Percentiles rank a stretch among this genome's conserved stretches.
phyloP scores from a whole-genome alignment of 2,329 filamentous ascomycete genomes.

The Dendryphion nanum region DNA sequence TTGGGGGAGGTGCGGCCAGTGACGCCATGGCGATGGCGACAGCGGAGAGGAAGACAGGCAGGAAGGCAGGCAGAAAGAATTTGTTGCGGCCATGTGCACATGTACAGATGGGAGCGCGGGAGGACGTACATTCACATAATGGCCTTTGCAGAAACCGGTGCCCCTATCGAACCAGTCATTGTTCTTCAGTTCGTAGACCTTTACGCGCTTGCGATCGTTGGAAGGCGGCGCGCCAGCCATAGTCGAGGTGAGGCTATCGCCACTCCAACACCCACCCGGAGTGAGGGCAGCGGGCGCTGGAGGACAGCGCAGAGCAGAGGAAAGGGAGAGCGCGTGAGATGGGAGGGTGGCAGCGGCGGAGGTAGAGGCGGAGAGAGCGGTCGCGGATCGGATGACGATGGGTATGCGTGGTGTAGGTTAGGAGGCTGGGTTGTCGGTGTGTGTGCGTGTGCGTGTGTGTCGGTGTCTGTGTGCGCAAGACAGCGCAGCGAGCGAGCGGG shows the following conservation, averaged over 20 bases:
- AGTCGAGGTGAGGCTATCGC: conserved; percentile 26
- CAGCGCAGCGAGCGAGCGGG: too few relatives aligned
- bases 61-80: too few relatives aligned
- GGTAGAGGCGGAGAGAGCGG: too few relatives aligned
- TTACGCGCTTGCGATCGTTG: conserved; percentile 69
- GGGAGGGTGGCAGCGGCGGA: neutral
- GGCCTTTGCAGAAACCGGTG: conserved; percentile 89
- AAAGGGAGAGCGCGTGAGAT: neutral
- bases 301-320: conserved; percentile 1
- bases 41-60: too few relatives aligned
- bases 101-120: too few relatives aligned
- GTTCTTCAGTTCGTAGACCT: conserved; percentile 97
- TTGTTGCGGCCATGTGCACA: conserved; percentile 3
- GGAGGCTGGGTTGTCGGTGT: neutral
- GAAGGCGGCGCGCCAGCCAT: conserved; percentile 45
- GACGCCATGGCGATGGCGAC: too few relatives aligned
- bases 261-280: conserved; percentile 39
- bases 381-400: neutral
- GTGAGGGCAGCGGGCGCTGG: conserved; percentile 28
- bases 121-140: conserved; percentile 66
- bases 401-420: neutral
- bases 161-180: conserved; percentile 99
- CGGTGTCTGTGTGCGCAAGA: too few relatives aligned
- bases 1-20: too few relatives aligned
- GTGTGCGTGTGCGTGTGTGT: neutral